phyloP scores from a whole-genome alignment of 148 eudicot species.

The Vaccinium corymbosum region DNA sequence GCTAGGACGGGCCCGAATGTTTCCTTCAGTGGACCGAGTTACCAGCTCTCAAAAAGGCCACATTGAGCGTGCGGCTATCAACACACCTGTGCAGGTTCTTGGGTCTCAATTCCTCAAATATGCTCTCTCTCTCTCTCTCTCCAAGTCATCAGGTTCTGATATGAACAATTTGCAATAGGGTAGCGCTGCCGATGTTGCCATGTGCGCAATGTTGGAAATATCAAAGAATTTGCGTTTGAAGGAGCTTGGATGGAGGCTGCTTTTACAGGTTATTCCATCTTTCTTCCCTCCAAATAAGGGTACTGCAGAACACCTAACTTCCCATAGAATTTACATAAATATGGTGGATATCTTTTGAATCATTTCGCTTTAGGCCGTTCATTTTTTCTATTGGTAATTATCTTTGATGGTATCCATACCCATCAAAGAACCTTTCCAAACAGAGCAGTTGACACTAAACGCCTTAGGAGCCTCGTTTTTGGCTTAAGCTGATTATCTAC shows the following conservation, averaged over 20 bases:
- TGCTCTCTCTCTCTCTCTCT: background rate
- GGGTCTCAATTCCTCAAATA: background rate
- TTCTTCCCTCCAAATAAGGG: background rate
- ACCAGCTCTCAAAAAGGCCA: slow-evolving; percentile 51
- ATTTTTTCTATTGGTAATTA: background rate
- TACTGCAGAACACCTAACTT: background rate
- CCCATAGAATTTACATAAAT: too few relatives aligned
- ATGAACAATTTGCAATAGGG: slow-evolving; percentile 42
- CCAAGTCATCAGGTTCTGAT: background rate
- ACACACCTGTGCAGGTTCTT: slow-evolving; percentile 92
- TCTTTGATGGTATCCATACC: background rate
- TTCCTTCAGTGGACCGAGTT: slow-evolving; percentile 55
- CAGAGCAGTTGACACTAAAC: background rate
- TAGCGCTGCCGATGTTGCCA: slow-evolving; percentile 99
- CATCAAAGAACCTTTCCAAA: background rate
- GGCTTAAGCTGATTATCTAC: background rate
- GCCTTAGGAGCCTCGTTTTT: background rate
- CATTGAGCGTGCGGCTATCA: slow-evolving; percentile 96
- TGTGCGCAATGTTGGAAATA: slow-evolving; percentile 98
- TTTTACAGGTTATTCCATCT: slow-evolving; percentile 64
- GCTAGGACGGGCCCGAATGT: slow-evolving; percentile 81
- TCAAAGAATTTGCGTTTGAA: slow-evolving; percentile 53
- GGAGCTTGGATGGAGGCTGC: slow-evolving; percentile 90
- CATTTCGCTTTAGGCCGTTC: background rate
- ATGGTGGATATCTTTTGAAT: too few relatives aligned